A percentile compares a stretch with the other conserved stretches of the same genome.
Evolutionary conservation across 768 basidiomycete species (phyloP).

Genomic region (Podaxis sp.): DNA sequence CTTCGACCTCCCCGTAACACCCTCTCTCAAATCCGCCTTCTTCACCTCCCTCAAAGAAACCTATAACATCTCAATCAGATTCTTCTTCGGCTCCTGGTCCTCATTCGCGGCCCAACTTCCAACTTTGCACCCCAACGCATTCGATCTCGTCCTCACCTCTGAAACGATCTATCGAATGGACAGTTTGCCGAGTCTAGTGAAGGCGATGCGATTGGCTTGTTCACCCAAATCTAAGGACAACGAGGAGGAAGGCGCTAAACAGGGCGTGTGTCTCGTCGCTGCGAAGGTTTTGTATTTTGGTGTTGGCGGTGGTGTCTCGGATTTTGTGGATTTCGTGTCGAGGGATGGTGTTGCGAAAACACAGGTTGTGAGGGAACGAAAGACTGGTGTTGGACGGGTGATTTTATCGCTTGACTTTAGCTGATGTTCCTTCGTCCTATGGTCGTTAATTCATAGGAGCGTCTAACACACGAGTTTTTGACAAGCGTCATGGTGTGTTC

Average conservation of each 20-base stretch:
- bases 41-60: constrained; percentile 45
- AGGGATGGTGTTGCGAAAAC: constrained; percentile 37
- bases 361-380: constrained; percentile 63
- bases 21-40: constrained; percentile 67
- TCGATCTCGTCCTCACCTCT: constrained; percentile 80
- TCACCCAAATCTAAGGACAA: constrained; percentile 3
- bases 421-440: background rate
- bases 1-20: constrained; percentile 62
- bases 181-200: constrained; percentile 60
- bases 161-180: constrained; percentile 88
- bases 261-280: constrained; percentile 66
- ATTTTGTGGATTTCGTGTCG: constrained; percentile 64
- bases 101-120: constrained; percentile 35
- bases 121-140: constrained; percentile 38
- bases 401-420: constrained; percentile 8
- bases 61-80: constrained; percentile 59
- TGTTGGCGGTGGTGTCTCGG: constrained; percentile 86
- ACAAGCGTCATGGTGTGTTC: no score
- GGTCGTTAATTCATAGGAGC: no score
- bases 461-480: no score
- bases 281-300: constrained; percentile 95
- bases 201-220: constrained; percentile 46
- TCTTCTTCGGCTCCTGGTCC: constrained; percentile 84
- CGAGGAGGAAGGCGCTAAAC: background rate
- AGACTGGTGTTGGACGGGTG: constrained; percentile 67